A percentile compares a stretch with the other conserved stretches of the same genome.
Conservation (phyloP, 257 asterid species). For the Jacaranda copaia region DNA sequence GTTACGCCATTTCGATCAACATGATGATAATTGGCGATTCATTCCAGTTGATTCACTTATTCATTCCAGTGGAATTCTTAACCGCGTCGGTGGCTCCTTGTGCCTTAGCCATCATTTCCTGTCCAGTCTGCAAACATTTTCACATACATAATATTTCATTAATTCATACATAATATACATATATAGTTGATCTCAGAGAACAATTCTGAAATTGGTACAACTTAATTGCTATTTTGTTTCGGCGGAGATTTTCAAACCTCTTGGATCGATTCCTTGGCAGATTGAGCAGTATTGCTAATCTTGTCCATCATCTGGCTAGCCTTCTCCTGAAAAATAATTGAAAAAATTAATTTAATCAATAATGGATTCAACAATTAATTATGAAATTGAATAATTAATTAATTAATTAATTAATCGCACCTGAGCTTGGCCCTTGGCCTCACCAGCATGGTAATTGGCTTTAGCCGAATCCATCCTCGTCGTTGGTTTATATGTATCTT, state of each 20-base stretch:
- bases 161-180: too few species aligned
- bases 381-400: background rate
- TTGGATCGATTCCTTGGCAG: slow-evolving; percentile 49
- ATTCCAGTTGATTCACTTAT: slow-evolving; percentile 35
- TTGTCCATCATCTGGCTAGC: slow-evolving; percentile 47
- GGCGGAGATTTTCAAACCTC: slow-evolving; percentile 27
- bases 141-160: background rate
- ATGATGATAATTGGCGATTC: too few species aligned
- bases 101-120: slow-evolving; percentile 49
- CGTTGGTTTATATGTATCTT: background rate
- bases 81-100: slow-evolving; percentile 57
- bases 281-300: slow-evolving; percentile 43
- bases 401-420: slow-evolving; percentile 16
- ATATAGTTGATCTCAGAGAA: too few species aligned
- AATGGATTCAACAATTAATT: background rate
- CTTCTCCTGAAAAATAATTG: slow-evolving; percentile 46
- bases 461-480: slow-evolving; percentile 39
- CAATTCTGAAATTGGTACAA: too few species aligned
- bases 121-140: slow-evolving; percentile 41
- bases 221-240: background rate
- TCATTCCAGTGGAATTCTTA: slow-evolving; percentile 51
- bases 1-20: too few species aligned
- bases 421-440: slow-evolving; percentile 44
- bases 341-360: background rate
- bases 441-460: slow-evolving; percentile 41